Evolutionary conservation across 2,329 filamentous ascomycete species (phyloP).

Genomic region (Aspergillus aculeatus): DNA sequence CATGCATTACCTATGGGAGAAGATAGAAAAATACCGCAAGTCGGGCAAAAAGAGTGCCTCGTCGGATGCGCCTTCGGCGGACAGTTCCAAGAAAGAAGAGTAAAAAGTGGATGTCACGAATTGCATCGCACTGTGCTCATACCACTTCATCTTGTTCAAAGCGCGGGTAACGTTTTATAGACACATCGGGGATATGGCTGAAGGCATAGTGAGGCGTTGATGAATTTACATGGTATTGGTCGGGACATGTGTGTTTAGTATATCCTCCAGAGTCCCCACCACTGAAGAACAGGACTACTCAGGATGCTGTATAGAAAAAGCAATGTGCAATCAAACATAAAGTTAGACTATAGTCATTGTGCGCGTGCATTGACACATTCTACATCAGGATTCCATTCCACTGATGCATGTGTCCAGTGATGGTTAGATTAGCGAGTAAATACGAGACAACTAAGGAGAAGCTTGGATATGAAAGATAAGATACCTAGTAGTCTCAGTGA

Average conservation of each 20-base stretch:
- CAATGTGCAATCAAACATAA: not conserved
- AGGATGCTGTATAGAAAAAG: constrained; percentile 3
- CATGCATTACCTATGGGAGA: constrained; percentile 77
- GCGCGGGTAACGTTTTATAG: constrained; percentile 5
- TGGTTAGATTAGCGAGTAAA: too few species aligned
- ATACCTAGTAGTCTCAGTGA: too few species aligned
- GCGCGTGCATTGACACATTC: not conserved
- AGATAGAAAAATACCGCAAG: constrained; percentile 63
- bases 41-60: constrained; percentile 31
- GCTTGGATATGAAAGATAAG: too few species aligned
- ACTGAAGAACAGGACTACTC: not conserved
- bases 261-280: constrained; percentile 1
- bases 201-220: constrained; percentile 21
- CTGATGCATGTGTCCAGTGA: too few species aligned
- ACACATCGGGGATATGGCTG: constrained; percentile 6
- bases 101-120: constrained; percentile 12
- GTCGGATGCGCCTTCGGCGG: constrained; percentile 16
- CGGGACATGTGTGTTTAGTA: constrained; percentile 15
- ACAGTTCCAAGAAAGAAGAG: constrained; percentile 24
- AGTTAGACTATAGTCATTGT: not conserved
- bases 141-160: not conserved
- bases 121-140: constrained; percentile 11
- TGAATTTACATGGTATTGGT: not conserved
- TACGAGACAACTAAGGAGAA: too few species aligned
- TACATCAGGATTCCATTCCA: too few species aligned